These are phyloP conservation scores for Trichoderma brevicompactum DNA, from an alignment of 2,329 filamentous ascomycete species.

Conservation along the genomic window DNA sequence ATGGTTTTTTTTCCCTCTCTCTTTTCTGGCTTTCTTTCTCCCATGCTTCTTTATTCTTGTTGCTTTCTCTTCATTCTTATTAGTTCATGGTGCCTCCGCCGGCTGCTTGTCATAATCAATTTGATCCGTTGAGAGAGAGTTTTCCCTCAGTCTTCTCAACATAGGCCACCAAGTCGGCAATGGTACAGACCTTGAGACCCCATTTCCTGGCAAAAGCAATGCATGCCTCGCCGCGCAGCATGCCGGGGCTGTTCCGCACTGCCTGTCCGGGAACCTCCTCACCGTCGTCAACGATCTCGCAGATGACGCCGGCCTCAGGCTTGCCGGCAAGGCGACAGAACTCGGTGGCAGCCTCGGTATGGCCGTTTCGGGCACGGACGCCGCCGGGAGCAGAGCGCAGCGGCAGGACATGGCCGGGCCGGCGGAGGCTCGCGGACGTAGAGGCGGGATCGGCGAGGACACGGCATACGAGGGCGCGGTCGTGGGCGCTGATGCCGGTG, in stretches of 20 bases:
- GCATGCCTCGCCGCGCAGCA: constrained; percentile 90
- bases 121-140: constrained; percentile 45
- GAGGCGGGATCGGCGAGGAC: constrained; percentile 70
- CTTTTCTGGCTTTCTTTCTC: not conserved
- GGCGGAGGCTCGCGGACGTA: constrained; percentile 66
- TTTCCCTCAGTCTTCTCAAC: constrained; percentile 76
- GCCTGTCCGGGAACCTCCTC: constrained; percentile 70
- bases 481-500: constrained; percentile 89
- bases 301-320: constrained; percentile 77
- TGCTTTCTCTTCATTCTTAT: not conserved
- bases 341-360: constrained; percentile 93
- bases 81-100: not conserved
- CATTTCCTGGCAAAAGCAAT: constrained; percentile 84
- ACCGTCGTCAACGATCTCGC: constrained; percentile 89
- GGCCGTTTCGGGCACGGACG: constrained; percentile 77
- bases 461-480: constrained; percentile 81
- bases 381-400: constrained; percentile 79
- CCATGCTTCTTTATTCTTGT: not conserved
- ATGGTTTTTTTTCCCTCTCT: not conserved
- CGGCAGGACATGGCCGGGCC: constrained; percentile 90
- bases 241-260: constrained; percentile 70
- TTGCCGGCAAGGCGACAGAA: constrained; percentile 86
- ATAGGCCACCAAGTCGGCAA: constrained; percentile 83
- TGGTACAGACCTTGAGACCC: constrained; percentile 92
- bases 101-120: not conserved